Evolutionary conservation across 192 early-diverging fungal species (phyloP).

Genomic region (Linnemannia zychae): DNA sequence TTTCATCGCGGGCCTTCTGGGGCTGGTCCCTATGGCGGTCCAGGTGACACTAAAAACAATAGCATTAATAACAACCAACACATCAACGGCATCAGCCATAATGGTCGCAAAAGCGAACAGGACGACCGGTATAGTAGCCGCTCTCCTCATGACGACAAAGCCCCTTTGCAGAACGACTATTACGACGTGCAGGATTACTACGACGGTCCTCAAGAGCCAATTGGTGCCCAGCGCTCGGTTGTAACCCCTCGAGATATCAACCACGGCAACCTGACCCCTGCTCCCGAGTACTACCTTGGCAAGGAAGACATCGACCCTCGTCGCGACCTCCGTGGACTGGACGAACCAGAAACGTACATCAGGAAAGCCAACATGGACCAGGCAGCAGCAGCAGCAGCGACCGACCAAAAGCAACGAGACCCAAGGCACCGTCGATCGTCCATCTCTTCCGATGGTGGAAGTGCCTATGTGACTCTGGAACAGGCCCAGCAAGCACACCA

Average conservation of each 20-base stretch:
- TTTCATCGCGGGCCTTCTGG: background rate
- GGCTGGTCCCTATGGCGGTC: background rate
- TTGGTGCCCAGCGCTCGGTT: constrained; percentile 20
- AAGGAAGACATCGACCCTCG: constrained; percentile 55
- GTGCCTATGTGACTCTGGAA: constrained; percentile 36
- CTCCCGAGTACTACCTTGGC: constrained; percentile 46
- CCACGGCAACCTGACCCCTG: constrained; percentile 27
- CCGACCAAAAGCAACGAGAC: background rate
- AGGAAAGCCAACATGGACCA: constrained; percentile 1
- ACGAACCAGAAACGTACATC: constrained; percentile 18
- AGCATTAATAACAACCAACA: background rate
- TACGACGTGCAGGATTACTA: constrained; percentile 38
- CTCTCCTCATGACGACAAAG: background rate
- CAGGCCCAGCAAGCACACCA: constrained; percentile 47
- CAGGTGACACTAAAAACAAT: constrained; percentile 2
- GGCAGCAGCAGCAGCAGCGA: background rate
- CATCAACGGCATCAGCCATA: background rate
- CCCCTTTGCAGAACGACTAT: constrained; percentile 16
- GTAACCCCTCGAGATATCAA: background rate
- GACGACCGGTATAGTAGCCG: constrained; percentile 6
- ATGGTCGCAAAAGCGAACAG: background rate
- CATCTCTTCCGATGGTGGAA: constrained; percentile 19
- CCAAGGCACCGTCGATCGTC: constrained; percentile 22
- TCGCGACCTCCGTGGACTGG: constrained; percentile 38
- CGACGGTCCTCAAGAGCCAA: background rate